These are phyloP conservation scores for Phytopythium helicoides DNA, from an alignment of 352 stramenopile genomes.

Conservation along the genomic window DNA sequence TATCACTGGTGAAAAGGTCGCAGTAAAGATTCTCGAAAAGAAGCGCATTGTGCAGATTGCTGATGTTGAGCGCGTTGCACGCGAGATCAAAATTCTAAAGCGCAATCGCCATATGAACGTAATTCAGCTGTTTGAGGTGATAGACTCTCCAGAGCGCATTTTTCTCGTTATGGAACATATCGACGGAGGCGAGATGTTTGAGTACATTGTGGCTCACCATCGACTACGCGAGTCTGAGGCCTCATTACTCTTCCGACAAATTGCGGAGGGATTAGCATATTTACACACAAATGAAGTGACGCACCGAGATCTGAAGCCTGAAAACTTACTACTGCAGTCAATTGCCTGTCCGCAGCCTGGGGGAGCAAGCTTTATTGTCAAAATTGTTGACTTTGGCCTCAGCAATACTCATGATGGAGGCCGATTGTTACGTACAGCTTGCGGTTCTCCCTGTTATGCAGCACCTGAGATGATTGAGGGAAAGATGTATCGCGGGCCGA, in stretches of 20 bases:
- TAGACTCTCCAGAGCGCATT: conserved; percentile 84
- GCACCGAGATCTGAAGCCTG: conserved; percentile 89
- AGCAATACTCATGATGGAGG: conserved; percentile 88
- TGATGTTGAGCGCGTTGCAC: conserved; percentile 87
- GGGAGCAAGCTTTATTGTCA: conserved; percentile 42
- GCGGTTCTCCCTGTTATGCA: conserved; percentile 91
- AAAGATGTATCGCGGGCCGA: conserved; percentile 74
- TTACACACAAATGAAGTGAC: conserved; percentile 89
- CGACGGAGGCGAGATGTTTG: conserved; percentile 92
- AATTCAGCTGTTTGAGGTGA: conserved; percentile 81
- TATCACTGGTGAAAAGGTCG: conserved; percentile 90
- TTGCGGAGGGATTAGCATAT: conserved; percentile 90
- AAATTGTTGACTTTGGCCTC: conserved; percentile 93
- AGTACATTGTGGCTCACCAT: conserved; percentile 93
- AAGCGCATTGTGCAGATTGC: conserved; percentile 85
- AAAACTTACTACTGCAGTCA: conserved; percentile 90
- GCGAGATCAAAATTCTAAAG: conserved; percentile 95
- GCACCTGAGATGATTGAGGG: conserved; percentile 92
- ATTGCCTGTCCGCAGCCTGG: neutral
- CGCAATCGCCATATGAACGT: conserved; percentile 87
- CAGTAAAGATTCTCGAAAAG: conserved; percentile 93
- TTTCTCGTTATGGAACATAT: conserved; percentile 94
- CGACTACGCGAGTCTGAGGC: conserved; percentile 82
- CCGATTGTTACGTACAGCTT: conserved; percentile 84
- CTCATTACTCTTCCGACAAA: conserved; percentile 85